Evolutionary conservation across 2,329 filamentous ascomycete species (phyloP), one percentile per base, ranked within the genome.

Genomic region (Mycosphaerella sp.): DNA sequence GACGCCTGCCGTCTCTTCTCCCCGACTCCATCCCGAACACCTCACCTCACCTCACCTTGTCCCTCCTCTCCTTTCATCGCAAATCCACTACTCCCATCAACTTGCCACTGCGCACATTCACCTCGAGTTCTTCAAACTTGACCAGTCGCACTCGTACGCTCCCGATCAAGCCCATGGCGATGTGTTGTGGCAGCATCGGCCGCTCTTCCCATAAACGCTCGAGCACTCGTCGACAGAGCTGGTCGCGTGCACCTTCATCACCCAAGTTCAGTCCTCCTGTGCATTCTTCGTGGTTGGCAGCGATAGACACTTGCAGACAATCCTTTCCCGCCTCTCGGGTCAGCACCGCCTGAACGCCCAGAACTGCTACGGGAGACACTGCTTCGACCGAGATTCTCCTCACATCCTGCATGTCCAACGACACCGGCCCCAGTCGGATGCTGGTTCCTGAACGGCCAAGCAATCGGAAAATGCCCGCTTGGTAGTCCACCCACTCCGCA

Each of bases 331-430:
- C 46, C 14, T 48, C 34, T 6, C 36, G n/a, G 8, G 34, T 48
- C 10, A 48, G 46, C 34, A 43, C 39, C 39, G 40, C 48, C 40
- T 50, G 48, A 39, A 42, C 17, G 9, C 38, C 48, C 21, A 26
- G 14, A 12, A 48, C 7, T 21, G 12, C 34, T 17, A 39, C 45
- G 21, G 21, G 58, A 6, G 67, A 68, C 23, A 32, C 23, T 10
- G 48, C 40, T 21, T 50, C 21, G 11, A n/a, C 39, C 14, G 40
- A 7, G 4, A 43, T 42, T 34, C 48, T 31, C 21, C 23, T 43
- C 2, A 50, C 2, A 14, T 48, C 48, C 39, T 32, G 38, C 47
- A 50, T 50, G n/a, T 50, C 48, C 4, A 50, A n/a, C 6, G 48
- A 50, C 14, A 36, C 26, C 31, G 48, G 48, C 23, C 48, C 48